These are phyloP conservation scores for Daldinia decipiens DNA, from an alignment of 495 filamentous ascomycete species.

Conservation along the genomic window DNA sequence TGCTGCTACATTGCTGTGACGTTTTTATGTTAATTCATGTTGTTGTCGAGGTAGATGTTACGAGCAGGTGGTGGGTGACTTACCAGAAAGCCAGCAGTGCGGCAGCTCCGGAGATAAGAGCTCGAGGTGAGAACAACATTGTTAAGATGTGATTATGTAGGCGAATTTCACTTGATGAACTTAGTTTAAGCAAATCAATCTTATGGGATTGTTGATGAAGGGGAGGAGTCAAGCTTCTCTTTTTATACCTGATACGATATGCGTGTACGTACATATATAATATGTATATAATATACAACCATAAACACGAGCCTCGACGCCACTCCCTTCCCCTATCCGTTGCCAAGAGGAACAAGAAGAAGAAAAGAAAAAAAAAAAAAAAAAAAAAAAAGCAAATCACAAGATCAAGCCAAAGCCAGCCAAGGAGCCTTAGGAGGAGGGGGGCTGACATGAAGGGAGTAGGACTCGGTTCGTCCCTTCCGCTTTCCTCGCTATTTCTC, in stretches of 20 bases:
- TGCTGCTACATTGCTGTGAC: slow-evolving; percentile 18
- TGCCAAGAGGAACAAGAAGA: background rate
- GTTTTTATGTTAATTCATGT: background rate
- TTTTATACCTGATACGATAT: background rate
- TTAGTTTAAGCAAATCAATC: background rate
- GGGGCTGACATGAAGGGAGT: slow-evolving; percentile 9
- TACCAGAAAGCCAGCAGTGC: slow-evolving; percentile 36
- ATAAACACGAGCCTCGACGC: background rate
- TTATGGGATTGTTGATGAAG: background rate
- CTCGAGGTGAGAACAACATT: slow-evolving; percentile 31
- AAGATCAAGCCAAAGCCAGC: slow-evolving; percentile 3
- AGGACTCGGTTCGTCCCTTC: background rate
- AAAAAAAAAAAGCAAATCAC: slow-evolving; percentile 6
- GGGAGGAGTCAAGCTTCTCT: slow-evolving; percentile 3
- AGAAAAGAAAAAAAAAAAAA: too few relatives aligned
- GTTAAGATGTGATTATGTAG: background rate
- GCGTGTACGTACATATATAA: background rate
- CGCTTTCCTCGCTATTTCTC: slow-evolving; percentile 11
- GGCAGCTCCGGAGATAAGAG: slow-evolving; percentile 22
- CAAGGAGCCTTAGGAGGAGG: slow-evolving; percentile 6
- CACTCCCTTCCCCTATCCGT: slow-evolving; percentile 1
- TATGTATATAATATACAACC: background rate
- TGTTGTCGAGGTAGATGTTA: background rate
- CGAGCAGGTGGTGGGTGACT: slow-evolving; percentile 2
- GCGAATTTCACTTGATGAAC: background rate